Evolutionary conservation across 2,329 filamentous ascomycete genomes (phyloP).

Genomic region (Penicillium sp.): DNA sequence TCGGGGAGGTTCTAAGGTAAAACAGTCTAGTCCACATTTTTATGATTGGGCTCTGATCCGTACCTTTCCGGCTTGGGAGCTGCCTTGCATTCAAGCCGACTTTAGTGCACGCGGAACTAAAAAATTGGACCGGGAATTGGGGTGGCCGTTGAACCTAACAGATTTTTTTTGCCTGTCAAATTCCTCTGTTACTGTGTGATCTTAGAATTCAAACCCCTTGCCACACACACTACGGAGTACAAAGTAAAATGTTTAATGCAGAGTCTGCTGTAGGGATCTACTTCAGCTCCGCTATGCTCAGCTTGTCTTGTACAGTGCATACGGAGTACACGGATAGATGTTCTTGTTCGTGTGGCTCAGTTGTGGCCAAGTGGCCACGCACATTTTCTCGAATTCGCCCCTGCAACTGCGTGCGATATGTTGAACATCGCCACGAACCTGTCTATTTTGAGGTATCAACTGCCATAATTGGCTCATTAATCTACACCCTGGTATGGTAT

Average conservation of each 20-base stretch:
- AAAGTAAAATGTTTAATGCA: neutral
- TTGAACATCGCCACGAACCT: neutral
- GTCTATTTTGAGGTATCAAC: neutral
- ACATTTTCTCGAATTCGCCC: slow-evolving; percentile 1
- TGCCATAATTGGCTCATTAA: neutral
- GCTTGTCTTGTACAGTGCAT: neutral
- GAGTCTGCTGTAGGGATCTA: neutral
- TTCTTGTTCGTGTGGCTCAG: neutral
- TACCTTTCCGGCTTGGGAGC: neutral
- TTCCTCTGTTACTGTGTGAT: neutral
- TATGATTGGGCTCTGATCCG: slow-evolving; percentile 2
- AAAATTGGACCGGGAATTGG: neutral
- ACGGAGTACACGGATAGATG: neutral
- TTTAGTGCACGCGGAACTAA: neutral
- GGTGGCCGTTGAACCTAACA: neutral
- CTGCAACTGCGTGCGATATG: neutral
- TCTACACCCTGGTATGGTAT: neutral
- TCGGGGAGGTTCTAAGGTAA: slow-evolving; percentile 9
- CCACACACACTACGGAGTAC: neutral
- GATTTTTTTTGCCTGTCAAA: slow-evolving; percentile 2
- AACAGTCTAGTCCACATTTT: neutral
- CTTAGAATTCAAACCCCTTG: neutral
- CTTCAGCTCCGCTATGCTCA: neutral
- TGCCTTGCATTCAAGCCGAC: slow-evolving; percentile 2
- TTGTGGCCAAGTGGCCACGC: neutral